Base-by-base conservation (phyloP, 169 alveolate genomes). In the Babesia divergens region DNA sequence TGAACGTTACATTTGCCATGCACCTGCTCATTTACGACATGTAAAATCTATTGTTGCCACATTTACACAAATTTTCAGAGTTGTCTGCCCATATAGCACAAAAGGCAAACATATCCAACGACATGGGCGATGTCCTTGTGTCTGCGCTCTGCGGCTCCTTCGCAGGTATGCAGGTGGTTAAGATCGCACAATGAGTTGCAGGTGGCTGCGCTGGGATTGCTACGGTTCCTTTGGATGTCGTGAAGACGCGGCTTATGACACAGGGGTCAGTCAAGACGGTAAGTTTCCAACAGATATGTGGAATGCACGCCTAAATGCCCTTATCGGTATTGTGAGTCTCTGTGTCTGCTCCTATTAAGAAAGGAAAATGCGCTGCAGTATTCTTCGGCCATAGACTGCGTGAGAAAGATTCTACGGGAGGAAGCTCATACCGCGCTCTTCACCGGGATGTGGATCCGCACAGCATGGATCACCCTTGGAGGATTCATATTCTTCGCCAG, bases 181-280 rank as follows among this genome's bases (percentile, higher is more conserved):
- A 40, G n/a, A n/a, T 29, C 31, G 26, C 26, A 9, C 37, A 64
- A 22, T 50, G 6, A 26, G 20, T 35, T 24, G 79, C 90, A 72
- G 99, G 98, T 6, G 98, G 97, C 26, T 54, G 94, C n/a, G 97
- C 99, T 29, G 98, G 97, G 9, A 82, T 91, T 50, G 72, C 94
- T 38, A 95, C 99, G 4, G 96, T 89, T 38, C 99, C 99, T 28
- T 80, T 97, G 29, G 99, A 97, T 76, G 98, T 96, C 58, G 88
- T 95, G 43, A 97, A 97, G 80, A 96, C 99, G 18, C 83, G 97
- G 56, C 91, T 96, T 69, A 94, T 96, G 87, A 95, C 98, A 8
- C 95, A 97, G 83, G 96, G 92, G 28, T 37, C 84, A 31, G 50
- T 62, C 8, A 44, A 42, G 20, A 42, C 50, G 75, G 86, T 77